Evolutionary conservation across 305 asterid species (phyloP), one percentile per base, ranked within the genome.

Genomic region (Fraxinus dipetala): DNA sequence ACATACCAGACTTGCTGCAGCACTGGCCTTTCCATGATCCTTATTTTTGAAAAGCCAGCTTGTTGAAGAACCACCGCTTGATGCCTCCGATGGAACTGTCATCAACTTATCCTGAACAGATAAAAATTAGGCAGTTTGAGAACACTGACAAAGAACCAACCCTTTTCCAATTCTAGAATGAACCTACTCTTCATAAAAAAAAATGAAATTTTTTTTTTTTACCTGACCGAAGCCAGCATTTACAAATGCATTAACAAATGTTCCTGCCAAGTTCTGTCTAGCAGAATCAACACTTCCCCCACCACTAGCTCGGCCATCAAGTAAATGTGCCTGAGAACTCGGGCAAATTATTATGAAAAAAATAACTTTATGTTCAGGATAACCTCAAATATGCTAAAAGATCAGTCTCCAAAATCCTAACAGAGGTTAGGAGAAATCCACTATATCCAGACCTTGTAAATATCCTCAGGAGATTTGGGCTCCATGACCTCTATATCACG

Each of bases 161-260:
- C 51, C 32, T 13, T 28, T 30, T 43, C 51, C 61, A 32, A 11
- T 65, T n/a, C 48, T 30, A 75, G 56, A 67, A 81, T 67, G 73
- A 69, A 65, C 16, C n/a, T 9, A 20, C 31, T 56, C 48, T 54
- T 59, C 11, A 20, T 36, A n/a, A n/a, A n/a, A n/a, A n/a, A n/a
- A n/a, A n/a, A n/a, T n/a, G n/a, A n/a, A n/a, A n/a, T n/a, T n/a
- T n/a, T n/a, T 87, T 24, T 51, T 87, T 26, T 51, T 85, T 77
- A 96, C 99, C 98, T 95, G 99, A 74, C 99, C 95, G 82, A 95
- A 96, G 67, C 98, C 99, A 76, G 99, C 99, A 90, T 96, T 96
- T 30, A 96, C 99, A 83, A 96, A 96, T 45, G 99, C 99, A 82
- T 96, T 96, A 48, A 96, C 99, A 88, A 95, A 96, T 63, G 99